These are phyloP conservation scores for Colletotrichum sp. DNA, from an alignment of 2,329 filamentous ascomycete species.

Conservation along the genomic window DNA sequence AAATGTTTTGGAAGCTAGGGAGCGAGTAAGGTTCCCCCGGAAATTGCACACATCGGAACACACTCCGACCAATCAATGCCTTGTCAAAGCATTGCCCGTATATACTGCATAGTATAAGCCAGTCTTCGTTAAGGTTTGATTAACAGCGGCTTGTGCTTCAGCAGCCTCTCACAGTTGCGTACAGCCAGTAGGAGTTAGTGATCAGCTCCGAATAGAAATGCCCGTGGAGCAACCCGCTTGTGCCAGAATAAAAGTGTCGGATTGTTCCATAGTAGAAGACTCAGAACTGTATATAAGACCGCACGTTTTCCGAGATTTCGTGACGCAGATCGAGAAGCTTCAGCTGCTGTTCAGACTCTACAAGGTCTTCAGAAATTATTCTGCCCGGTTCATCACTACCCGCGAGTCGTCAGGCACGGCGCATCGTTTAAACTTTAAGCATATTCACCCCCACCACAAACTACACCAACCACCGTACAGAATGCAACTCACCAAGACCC, in stretches of 20 bases:
- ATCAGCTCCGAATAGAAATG: background rate
- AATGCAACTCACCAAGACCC: background rate
- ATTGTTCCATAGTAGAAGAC: background rate
- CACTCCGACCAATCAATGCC: background rate
- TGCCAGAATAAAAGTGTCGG: background rate
- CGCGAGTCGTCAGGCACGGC: background rate
- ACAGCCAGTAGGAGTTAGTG: background rate
- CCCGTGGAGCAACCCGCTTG: background rate
- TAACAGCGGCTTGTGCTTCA: background rate
- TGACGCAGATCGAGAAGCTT: background rate
- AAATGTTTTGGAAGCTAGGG: background rate
- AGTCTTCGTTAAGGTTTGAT: background rate
- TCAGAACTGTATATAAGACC: background rate
- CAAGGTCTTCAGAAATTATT: background rate
- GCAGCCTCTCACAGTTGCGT: background rate
- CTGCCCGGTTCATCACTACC: background rate
- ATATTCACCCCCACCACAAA: background rate
- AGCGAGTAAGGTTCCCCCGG: background rate
- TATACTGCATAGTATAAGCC: background rate
- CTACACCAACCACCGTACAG: background rate
- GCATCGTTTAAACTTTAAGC: background rate
- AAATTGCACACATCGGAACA: background rate
- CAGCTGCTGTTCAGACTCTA: background rate
- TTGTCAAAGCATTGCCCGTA: background rate
- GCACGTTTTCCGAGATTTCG: fast-evolving